Conservation (phyloP, 1,139 yeast genomes). For the Yamadazyma membranifaciens region DNA sequence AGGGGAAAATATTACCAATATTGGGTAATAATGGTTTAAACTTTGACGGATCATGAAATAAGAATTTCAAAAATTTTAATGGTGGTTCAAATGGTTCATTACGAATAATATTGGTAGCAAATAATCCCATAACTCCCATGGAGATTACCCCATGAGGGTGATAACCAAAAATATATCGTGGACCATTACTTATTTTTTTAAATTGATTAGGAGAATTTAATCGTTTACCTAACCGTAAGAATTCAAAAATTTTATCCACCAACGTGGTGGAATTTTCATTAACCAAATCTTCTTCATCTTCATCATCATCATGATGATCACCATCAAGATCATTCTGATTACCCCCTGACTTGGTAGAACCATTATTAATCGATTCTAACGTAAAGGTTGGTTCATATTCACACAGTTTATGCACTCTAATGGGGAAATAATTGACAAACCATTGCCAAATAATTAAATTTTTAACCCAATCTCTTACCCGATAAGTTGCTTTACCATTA, state of each 20-base stretch:
- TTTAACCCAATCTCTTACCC: constrained; percentile 60
- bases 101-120: constrained; percentile 73
- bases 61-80: constrained; percentile 51
- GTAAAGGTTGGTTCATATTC: constrained; percentile 77
- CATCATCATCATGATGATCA: constrained; percentile 16
- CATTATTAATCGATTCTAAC: constrained; percentile 22
- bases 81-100: constrained; percentile 47
- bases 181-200: constrained; percentile 53
- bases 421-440: constrained; percentile 80
- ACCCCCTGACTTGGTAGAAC: constrained; percentile 18
- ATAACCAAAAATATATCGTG: constrained; percentile 85
- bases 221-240: constrained; percentile 39
- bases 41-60: constrained; percentile 43
- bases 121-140: constrained; percentile 84
- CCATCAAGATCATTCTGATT: constrained; percentile 38
- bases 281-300: constrained; percentile 46
- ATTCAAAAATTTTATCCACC: constrained; percentile 37
- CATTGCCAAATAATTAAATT: constrained; percentile 65
- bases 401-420: constrained; percentile 65
- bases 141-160: constrained; percentile 98
- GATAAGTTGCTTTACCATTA: constrained; percentile 63
- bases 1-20: constrained; percentile 64
- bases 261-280: constrained; percentile 38
- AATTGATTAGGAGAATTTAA: constrained; percentile 26
- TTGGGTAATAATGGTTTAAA: constrained; percentile 71